Evolutionary conservation across 2,329 filamentous ascomycete species (phyloP), one percentile per base, ranked within the genome.

Genomic region (Amphichorda felina): DNA sequence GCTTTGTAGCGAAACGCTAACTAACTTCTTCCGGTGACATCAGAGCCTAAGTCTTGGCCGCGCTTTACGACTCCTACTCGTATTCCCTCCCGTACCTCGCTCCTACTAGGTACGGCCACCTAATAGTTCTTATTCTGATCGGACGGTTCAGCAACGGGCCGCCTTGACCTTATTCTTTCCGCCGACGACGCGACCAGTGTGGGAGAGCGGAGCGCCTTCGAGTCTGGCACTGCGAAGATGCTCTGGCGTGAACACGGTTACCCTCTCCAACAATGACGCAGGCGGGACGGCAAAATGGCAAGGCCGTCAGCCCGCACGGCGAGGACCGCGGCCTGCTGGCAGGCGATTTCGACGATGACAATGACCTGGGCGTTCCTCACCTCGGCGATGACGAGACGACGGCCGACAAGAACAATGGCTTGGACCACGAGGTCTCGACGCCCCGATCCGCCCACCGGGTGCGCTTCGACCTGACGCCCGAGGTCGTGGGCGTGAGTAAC

Each of bases 361-460:
- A 30, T 15, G 27, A 28, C 19, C 15, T 30, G n/a, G 29, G 21
- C 29, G 30, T 37, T 18, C 29, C 13, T 5, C 16, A 24, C 35
- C n/a, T 18, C 22, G 22, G n/a, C 15, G 15, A 33, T 21, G 15
- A 38, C n/a, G 15, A 32, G 17, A 15, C n/a, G 13, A 26, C 15
- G 8, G 22, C 14, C 15, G 21, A 22, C 25, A 29, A 37, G 35
- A 38, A 42, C 19, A 40, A 43, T 18, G 34, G 44, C 16, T 40
- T 34, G 16, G 45, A 45, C 30, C 38, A 42, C 26, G 33, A 49
- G 18, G 41, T 38, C 27, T 41, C 39, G 21, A 40, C 36, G 30
- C 44, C 56, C 29, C 53, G 61, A 40, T 69, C 72, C 25, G 72
- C 79, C 8, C 79, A 83, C 51, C 71, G 82, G 18, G 84, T 91